Base-by-base conservation (phyloP, 306 rosid species). In the Argentina anserina region DNA sequence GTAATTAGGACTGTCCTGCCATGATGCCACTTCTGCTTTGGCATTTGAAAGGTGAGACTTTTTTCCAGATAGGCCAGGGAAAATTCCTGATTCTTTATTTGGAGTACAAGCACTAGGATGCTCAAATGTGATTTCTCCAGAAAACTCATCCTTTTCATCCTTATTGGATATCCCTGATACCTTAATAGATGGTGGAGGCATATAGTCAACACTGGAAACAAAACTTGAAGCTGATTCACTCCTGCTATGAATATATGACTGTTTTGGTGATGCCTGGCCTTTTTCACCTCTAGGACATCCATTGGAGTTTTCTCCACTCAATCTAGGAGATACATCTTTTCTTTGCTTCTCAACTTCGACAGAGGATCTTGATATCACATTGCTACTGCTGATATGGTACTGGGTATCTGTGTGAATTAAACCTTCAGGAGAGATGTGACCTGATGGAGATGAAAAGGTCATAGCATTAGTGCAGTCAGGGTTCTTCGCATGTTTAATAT, bases 211-310 rank as follows among this genome's bases (percentile, higher is more conserved):
- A 81, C 94, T 88, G 53, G 89, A 91, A 68, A 85, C 77, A 52
- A 89, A 88, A 79, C 95, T 91, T 58, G 98, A 86, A 59, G 87
- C 83, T 75, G 97, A 89, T 74, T 77, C 95, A 49, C 96, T 91
- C 84, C 97, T 78, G 82, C 92, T 86, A 77, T 86, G 78, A 79
- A 84, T 69, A 66, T 77, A 86, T 1, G 94, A 87, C 77, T 85
- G 88, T 56, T 84, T 88, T 37, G 82, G 87, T 29, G 90, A 90
- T 65, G 82, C 76, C 61, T 78, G 87, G 81, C 78, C 89, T 10
- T 78, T 79, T 43, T 75, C 89, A 17, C 81, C 67, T 41, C 74
- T 80, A 75, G 33, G 80, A 78, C 78, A 59, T 68, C 80, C 84
- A 67, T 78, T 86, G 55, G 78, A 83, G 46, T 67, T 76, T 20